phyloP scores from a whole-genome alignment of 1,284 basidiomycete genomes.

The Apiotrichum veenhuisii region DNA sequence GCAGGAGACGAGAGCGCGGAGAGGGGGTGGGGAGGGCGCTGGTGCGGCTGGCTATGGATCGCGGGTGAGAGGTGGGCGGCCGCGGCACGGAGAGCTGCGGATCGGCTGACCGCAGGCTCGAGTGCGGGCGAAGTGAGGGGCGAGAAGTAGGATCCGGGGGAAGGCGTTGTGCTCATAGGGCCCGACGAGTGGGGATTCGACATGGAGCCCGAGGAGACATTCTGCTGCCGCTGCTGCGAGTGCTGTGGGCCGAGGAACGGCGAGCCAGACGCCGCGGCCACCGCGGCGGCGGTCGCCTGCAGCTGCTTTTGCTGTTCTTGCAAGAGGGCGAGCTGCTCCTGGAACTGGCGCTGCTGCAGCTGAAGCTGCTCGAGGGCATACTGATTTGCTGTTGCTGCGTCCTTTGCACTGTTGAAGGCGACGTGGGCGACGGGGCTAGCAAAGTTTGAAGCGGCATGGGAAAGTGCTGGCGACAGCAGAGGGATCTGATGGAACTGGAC shows the following conservation, averaged over 20 bases:
- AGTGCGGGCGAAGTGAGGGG: slow-evolving; percentile 59
- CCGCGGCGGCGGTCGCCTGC: slow-evolving; percentile 41
- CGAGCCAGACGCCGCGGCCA: slow-evolving; percentile 26
- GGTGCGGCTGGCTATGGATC: slow-evolving; percentile 16
- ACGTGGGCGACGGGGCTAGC: slow-evolving; percentile 29
- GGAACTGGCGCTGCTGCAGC: slow-evolving; percentile 44
- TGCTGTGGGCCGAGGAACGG: slow-evolving; percentile 22
- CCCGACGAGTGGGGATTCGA: slow-evolving; percentile 15
- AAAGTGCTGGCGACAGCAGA: slow-evolving; percentile 40
- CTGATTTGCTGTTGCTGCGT: slow-evolving; percentile 13
- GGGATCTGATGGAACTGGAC: slow-evolving; percentile 35
- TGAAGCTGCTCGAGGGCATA: slow-evolving; percentile 42
- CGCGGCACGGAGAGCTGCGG: slow-evolving; percentile 27
- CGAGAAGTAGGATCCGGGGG: slow-evolving; percentile 54
- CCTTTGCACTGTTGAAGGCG: slow-evolving; percentile 15
- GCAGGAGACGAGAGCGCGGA: slow-evolving; percentile 41
- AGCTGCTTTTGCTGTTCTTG: slow-evolving; percentile 44
- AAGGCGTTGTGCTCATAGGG: slow-evolving; percentile 20
- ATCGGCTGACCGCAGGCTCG: slow-evolving; percentile 42
- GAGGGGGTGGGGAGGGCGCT: slow-evolving; percentile 33
- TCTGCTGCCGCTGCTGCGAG: slow-evolving; percentile 13
- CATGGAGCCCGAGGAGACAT: slow-evolving; percentile 23
- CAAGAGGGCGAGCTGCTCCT: slow-evolving; percentile 40
- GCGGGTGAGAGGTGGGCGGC: slow-evolving; percentile 22
- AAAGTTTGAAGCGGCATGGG: slow-evolving; percentile 28